phyloP scores from a whole-genome alignment of 2,329 filamentous ascomycete genomes.

The Hymenoscyphus scutula region DNA sequence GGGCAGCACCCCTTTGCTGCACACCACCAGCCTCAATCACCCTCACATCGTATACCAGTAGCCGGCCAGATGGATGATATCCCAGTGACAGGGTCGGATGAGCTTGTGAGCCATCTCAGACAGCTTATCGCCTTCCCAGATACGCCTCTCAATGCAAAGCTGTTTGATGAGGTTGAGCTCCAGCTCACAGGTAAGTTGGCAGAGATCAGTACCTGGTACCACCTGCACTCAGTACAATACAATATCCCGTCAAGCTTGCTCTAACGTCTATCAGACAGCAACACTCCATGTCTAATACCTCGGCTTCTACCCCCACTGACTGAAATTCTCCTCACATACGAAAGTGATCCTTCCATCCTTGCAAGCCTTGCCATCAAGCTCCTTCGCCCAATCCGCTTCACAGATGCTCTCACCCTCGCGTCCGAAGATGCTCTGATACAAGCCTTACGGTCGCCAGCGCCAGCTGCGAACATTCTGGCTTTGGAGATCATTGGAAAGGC shows the following conservation, averaged over 20 bases:
- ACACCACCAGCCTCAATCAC: background rate
- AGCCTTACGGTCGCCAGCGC: conserved; percentile 52
- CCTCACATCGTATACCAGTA: background rate
- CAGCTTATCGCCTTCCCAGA: conserved; percentile 46
- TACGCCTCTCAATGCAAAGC: conserved; percentile 44
- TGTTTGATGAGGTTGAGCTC: conserved; percentile 59
- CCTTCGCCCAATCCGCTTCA: conserved; percentile 52
- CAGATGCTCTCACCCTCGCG: conserved; percentile 50
- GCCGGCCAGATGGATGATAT: conserved; percentile 37
- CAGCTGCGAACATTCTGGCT: conserved; percentile 57
- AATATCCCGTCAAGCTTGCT: background rate
- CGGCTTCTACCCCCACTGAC: conserved; percentile 54
- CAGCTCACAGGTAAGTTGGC: conserved; percentile 50
- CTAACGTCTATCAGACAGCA: conserved; percentile 43
- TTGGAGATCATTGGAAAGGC: conserved; percentile 57
- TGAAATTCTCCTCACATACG: conserved; percentile 50
- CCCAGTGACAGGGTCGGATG: conserved; percentile 52
- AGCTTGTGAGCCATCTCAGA: conserved; percentile 54
- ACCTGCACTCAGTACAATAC: too few species aligned
- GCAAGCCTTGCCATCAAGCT: conserved; percentile 56
- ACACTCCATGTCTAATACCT: conserved; percentile 51
- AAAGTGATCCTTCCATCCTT: conserved; percentile 49
- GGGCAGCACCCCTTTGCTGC: too few species aligned
- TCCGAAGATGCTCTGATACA: conserved; percentile 50
- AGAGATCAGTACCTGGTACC: too few species aligned